Evolutionary conservation across 1,284 basidiomycete species (phyloP), one percentile per base, ranked within the genome.

Genomic region (Phlebopus sp.): DNA sequence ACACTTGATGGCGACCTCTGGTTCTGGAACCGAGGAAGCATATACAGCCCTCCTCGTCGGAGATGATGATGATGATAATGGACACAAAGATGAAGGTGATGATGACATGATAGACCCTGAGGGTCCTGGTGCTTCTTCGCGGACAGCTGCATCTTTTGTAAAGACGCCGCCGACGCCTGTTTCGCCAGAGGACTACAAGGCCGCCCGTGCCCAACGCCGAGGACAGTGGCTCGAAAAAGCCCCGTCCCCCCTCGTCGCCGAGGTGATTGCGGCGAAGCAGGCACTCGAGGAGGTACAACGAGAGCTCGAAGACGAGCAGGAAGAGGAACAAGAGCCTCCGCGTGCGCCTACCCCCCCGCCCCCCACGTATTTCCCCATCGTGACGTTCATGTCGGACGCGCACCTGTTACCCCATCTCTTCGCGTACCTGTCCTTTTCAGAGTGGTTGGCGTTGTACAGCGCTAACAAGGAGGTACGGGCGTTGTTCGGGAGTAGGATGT

Each of bases 381-480:
- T 71, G 13, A 52, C 63, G 6, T 82, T 85, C 59, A 58, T 89
- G 21, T 58, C 72, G 2, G 62, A 79, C 35, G 69, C 75, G 0
- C 63, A 65, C 19, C 64, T 88, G 13, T 69, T 90, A 10, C 64
- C 68, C 1, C 55, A 64, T 2, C 57, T 90, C n/a, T 66, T 90
- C 10, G 57, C 61, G 10, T 81, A 77, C 57, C 60, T 90, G 37
- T 69, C 78, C 9, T 89, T 84, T 57, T 76, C 71, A 44, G 84
- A 89, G 35, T 89, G 86, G 84, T 76, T 79, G 50, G 62, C 70
- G 11, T 64, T 90, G 15, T 77, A 75, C 42, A 70, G 72, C 14
- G 67, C 81, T 5, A 81, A 75, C 56, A 79, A 80, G 61, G 69
- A 69, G 36, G 71, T 84, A 17, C 71, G 78, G 34, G 66, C 66